A percentile compares a stretch with the other conserved stretches of the same genome.
phyloP scores from a whole-genome alignment of 805 yeast genomes.

The Sugiyamaella lignohabitans region DNA sequence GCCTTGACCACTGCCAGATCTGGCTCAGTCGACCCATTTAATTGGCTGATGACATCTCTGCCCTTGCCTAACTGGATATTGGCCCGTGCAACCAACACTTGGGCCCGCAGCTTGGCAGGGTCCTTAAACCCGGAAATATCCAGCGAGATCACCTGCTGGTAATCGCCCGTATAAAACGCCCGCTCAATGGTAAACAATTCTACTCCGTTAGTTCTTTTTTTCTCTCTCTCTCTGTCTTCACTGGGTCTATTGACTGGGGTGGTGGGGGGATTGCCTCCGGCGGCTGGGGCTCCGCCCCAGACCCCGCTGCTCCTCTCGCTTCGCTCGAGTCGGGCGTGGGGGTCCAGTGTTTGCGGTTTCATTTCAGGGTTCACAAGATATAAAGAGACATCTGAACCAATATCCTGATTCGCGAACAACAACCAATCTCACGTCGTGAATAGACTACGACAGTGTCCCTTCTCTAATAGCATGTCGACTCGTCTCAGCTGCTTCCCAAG shows the following conservation, averaged over 20 bases:
- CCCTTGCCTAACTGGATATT: slow-evolving; percentile 32
- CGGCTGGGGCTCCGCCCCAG: background rate
- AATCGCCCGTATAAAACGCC: slow-evolving; percentile 38
- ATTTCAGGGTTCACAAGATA: too few species aligned
- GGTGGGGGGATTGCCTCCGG: background rate
- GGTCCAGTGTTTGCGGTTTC: too few species aligned
- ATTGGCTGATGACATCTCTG: slow-evolving; percentile 26
- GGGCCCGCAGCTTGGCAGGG: slow-evolving; percentile 24
- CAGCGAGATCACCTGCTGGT: slow-evolving; percentile 28
- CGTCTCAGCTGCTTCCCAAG: too few species aligned
- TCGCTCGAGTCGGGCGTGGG: too few species aligned
- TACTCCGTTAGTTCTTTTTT: too few species aligned
- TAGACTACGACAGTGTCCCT: too few species aligned
- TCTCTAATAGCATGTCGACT: too few species aligned
- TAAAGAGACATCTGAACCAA: background rate
- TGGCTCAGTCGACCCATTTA: slow-evolving; percentile 21
- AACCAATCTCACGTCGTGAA: too few species aligned
- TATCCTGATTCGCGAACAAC: background rate
- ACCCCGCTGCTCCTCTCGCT: background rate
- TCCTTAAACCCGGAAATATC: slow-evolving; percentile 24
- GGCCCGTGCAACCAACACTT: slow-evolving; percentile 33
- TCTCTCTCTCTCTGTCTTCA: too few species aligned
- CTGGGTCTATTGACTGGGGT: too few species aligned
- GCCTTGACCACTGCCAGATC: slow-evolving; percentile 22
- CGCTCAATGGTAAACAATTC: slow-evolving; percentile 33